Evolutionary conservation across 805 yeast genomes (phyloP), one percentile per base, ranked within the genome.

Genomic region (Candida railenensis): DNA sequence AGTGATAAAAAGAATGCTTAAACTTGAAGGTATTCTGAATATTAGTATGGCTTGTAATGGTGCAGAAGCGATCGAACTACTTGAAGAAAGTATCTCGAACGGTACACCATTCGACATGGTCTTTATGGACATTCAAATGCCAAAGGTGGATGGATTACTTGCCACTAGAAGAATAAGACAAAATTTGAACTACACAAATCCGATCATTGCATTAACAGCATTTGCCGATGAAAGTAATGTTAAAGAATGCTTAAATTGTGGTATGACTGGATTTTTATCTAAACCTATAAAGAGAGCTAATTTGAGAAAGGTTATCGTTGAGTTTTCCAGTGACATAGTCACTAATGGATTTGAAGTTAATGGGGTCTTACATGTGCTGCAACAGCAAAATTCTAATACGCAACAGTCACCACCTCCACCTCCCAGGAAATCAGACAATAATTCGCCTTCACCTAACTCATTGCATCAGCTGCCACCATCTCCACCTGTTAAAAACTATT

Each of bases 101-200:
- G 65, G 65, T 14, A 69, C 69, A 8, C 57, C 62, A 14, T 89
- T 75, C 61, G 92, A 89, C 61, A 66, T 92, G 45, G 81, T 94
- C 1, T 88, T 92, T 60, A 92, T 92, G 99, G 99, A 92, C 65
- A 95, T 92, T 43, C 97, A 92, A 66, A 92, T 91, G 98, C 98
- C 98, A 3, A 84, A 81, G 56, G 75, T 90, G 53, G 97, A 92
- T 62, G 99, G 99, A 2, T 68, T 91, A 25, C 73, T 82, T 21
- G 96, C 97, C 0, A 90, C 98, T 0, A 80, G 73, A 50, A 73
- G 78, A 57, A 85, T 92, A 32, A 73, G 97, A 39, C 66, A 72
- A 15, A 83, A 85, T 38, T 63, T 87, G 49, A 69, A 76, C 3
- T 87, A 78, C 58, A 60, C 61, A 1, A 77, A 79, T 4, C 97